Conservation (phyloP, 257 asterid species). For the Solanum sejunctum region DNA sequence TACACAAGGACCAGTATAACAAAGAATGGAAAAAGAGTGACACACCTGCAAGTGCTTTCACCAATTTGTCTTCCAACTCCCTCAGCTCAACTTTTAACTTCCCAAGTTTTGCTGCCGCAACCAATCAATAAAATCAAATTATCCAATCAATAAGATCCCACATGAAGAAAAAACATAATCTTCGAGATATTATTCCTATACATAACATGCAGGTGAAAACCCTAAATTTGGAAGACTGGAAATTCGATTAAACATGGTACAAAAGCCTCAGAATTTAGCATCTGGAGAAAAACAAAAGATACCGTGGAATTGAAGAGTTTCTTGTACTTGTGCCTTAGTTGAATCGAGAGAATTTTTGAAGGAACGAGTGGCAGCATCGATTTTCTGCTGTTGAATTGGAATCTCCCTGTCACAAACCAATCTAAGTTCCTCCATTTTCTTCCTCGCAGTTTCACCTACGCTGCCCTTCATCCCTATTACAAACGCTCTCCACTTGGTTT, state of each 20-base stretch:
- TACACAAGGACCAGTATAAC: neutral
- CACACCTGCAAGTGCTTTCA: constrained; percentile 77
- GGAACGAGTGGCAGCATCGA: constrained; percentile 23
- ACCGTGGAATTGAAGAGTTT: constrained; percentile 24
- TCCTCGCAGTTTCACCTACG: constrained; percentile 15
- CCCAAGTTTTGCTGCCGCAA: constrained; percentile 42
- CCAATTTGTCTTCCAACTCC: constrained; percentile 63
- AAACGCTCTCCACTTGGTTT: neutral
- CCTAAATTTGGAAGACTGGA: constrained; percentile 4
- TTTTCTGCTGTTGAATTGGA: constrained; percentile 43
- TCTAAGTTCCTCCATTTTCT: constrained; percentile 48
- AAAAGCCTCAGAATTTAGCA: neutral
- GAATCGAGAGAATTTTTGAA: constrained; percentile 27
- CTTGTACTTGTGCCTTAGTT: constrained; percentile 29
- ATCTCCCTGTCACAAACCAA: constrained; percentile 57
- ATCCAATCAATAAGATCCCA: neutral
- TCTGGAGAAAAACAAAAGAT: neutral
- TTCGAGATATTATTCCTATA: neutral
- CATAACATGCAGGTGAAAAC: neutral
- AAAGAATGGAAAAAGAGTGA: neutral
- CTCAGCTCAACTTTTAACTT: constrained; percentile 49
- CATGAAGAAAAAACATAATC: neutral
- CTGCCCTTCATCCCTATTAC: constrained; percentile 29
- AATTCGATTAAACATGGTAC: neutral
- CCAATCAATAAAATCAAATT: neutral